Percentiles rank a stretch among this genome's conserved stretches.
phyloP scores from a whole-genome alignment of 208 protist genomes.

The Borovskyia barvae region DNA sequence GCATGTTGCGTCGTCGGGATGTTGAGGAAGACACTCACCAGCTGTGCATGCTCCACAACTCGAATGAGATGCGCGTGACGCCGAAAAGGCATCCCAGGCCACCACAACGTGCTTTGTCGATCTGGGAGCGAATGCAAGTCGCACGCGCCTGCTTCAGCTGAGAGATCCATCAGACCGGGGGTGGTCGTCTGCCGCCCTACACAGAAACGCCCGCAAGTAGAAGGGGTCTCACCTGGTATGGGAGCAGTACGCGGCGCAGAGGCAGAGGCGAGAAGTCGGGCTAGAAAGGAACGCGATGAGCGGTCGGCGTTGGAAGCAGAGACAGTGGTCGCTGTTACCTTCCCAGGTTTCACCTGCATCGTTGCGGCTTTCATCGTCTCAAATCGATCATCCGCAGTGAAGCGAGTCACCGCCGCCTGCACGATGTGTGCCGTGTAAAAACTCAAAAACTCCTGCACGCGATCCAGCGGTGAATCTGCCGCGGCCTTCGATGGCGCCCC shows the following conservation, averaged over 20 bases:
- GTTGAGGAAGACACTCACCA: slow-evolving; percentile 24
- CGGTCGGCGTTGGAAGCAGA: too few relatives aligned
- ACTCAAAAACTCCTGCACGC: slow-evolving; percentile 40
- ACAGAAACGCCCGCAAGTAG: not conserved
- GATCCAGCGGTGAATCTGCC: slow-evolving; percentile 18
- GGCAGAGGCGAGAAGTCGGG: slow-evolving; percentile 4
- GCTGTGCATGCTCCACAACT: slow-evolving; percentile 43
- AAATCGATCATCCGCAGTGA: slow-evolving; percentile 19
- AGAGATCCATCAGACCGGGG: too few relatives aligned
- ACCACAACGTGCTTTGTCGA: slow-evolving; percentile 42
- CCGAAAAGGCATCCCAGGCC: slow-evolving; percentile 40
- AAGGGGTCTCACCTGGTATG: slow-evolving; percentile 1
- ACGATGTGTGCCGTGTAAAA: slow-evolving; percentile 34
- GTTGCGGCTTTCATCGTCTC: too few relatives aligned
- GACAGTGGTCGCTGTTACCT: too few relatives aligned
- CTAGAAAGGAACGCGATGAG: too few relatives aligned
- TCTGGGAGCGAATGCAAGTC: not conserved
- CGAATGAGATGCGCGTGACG: slow-evolving; percentile 28
- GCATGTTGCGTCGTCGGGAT: not conserved
- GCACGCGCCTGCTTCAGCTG: not conserved
- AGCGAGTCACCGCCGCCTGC: slow-evolving; percentile 29
- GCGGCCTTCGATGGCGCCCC: not conserved
- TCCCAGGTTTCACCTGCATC: too few relatives aligned
- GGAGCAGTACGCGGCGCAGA: slow-evolving; percentile 12
- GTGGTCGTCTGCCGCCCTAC: not conserved